phyloP scores from a whole-genome alignment of 352 stramenopile genomes.

The Blastocystis sp. region DNA sequence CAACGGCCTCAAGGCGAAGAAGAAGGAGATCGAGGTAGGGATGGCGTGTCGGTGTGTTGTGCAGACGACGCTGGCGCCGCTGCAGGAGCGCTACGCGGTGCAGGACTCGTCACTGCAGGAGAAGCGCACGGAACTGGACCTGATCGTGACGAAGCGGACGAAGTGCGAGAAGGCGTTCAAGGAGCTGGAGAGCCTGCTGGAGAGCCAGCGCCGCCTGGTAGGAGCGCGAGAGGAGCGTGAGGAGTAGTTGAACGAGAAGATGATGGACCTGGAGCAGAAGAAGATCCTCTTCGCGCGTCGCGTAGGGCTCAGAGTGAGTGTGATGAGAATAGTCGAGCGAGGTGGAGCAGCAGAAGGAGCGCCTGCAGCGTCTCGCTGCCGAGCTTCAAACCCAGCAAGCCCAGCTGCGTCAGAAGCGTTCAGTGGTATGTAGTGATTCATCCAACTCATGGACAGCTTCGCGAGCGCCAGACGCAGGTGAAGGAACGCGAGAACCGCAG shows the following conservation, averaged over 20 bases:
- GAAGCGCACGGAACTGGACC: constrained; percentile 77
- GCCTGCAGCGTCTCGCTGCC: background rate
- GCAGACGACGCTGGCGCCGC: constrained; percentile 79
- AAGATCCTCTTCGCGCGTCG: constrained; percentile 73
- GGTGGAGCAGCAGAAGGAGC: background rate
- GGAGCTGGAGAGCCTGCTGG: constrained; percentile 4
- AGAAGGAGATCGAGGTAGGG: constrained; percentile 79
- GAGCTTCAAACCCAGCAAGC: background rate
- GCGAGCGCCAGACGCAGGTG: background rate
- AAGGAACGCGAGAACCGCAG: background rate
- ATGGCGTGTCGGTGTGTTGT: constrained; percentile 78
- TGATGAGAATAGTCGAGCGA: background rate
- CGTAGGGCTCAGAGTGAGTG: background rate
- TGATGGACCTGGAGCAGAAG: constrained; percentile 81
- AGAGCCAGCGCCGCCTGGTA: constrained; percentile 41
- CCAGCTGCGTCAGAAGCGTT: background rate
- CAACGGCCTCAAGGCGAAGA: constrained; percentile 79
- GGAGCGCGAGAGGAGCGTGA: background rate
- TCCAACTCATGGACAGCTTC: background rate
- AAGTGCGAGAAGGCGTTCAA: constrained; percentile 13
- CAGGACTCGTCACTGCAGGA: constrained; percentile 75
- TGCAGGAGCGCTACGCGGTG: constrained; percentile 73
- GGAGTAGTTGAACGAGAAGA: constrained; percentile 80
- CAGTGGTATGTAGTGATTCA: background rate
- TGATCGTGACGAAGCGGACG: background rate